These are phyloP conservation scores for Xerocomellus chrysenteron DNA, from an alignment of 768 basidiomycete genomes.

Conservation along the genomic window DNA sequence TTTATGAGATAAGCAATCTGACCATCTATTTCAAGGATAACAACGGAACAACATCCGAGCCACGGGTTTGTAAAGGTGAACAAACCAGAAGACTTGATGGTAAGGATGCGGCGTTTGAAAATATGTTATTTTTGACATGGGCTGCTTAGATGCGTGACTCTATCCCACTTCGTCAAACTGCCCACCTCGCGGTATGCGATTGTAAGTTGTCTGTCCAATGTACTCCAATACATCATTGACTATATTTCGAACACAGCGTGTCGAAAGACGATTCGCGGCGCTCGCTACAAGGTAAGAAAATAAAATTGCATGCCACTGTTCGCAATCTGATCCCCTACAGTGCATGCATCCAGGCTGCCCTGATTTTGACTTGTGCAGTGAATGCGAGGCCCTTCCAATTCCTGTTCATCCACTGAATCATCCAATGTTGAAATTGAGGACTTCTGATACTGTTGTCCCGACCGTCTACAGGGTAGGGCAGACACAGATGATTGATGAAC, in stretches of 20 bases:
- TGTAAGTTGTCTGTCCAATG: conserved; percentile 26
- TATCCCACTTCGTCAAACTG: conserved; percentile 12
- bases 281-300: conserved; percentile 66
- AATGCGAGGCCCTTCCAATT: conserved; percentile 80
- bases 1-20: neutral
- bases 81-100: conserved; percentile 55
- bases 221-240: neutral
- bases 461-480: conserved; percentile 35
- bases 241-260: conserved; percentile 38
- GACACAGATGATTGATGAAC: conserved; percentile 3
- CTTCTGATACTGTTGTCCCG: conserved; percentile 48
- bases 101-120: conserved; percentile 32
- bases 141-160: conserved; percentile 31
- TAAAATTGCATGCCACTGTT: neutral
- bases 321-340: conserved; percentile 35
- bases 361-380: conserved; percentile 78
- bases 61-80: conserved; percentile 71
- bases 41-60: conserved; percentile 67
- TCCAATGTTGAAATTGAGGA: conserved; percentile 72
- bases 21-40: conserved; percentile 49
- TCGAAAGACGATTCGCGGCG: conserved; percentile 50
- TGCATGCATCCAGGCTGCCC: conserved; percentile 78
- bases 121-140: neutral
- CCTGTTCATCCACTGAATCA: conserved; percentile 70
- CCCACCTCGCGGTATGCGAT: conserved; percentile 64